phyloP scores from a whole-genome alignment of 352 stramenopile genomes.

The Thalassiosira sp. region DNA sequence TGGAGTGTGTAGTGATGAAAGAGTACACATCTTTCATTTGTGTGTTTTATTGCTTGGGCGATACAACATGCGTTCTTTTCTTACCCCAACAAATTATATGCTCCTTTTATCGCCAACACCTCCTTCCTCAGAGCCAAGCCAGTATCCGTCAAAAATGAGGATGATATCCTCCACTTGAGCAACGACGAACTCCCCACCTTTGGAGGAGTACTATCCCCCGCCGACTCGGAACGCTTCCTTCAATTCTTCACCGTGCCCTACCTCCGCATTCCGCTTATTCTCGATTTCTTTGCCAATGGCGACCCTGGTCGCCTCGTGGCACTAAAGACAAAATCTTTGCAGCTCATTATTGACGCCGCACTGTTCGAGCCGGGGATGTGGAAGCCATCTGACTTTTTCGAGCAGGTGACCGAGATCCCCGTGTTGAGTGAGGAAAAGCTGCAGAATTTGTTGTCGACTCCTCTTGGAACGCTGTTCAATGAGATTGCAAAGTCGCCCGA shows the following conservation, averaged over 20 bases:
- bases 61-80: too few relatives aligned
- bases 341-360: slow-evolving; percentile 87
- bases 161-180: slow-evolving; percentile 97
- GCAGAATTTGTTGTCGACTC: slow-evolving; percentile 88
- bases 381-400: slow-evolving; percentile 83
- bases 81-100: background rate
- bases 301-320: slow-evolving; percentile 81
- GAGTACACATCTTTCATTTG: too few relatives aligned
- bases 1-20: too few relatives aligned
- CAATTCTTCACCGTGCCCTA: slow-evolving; percentile 99
- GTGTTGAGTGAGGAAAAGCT: slow-evolving; percentile 76
- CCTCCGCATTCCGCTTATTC: slow-evolving; percentile 94
- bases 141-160: slow-evolving; percentile 83
- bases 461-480: slow-evolving; percentile 96
- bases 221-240: slow-evolving; percentile 96
- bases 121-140: slow-evolving; percentile 63
- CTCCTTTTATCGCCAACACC: background rate
- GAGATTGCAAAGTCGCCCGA: slow-evolving; percentile 95
- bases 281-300: slow-evolving; percentile 95
- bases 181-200: slow-evolving; percentile 93
- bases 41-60: too few relatives aligned
- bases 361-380: slow-evolving; percentile 89
- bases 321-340: slow-evolving; percentile 85
- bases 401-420: slow-evolving; percentile 78
- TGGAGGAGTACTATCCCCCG: slow-evolving; percentile 91